Evolutionary conservation across 1,284 basidiomycete species (phyloP), one percentile per base, ranked within the genome.

Genomic region (Tilletia walkeri): DNA sequence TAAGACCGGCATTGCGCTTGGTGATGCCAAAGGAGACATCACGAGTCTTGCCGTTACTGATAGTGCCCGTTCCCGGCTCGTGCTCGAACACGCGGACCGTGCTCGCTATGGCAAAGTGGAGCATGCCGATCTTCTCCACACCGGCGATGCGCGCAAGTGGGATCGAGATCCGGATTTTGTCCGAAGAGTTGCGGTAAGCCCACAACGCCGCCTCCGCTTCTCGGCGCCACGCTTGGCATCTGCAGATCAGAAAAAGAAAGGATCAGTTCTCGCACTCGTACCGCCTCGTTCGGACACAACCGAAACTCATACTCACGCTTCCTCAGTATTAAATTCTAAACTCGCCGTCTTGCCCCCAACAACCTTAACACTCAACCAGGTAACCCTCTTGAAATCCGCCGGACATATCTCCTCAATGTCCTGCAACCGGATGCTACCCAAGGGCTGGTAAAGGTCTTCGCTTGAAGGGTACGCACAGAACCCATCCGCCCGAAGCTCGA

Each of bases 301-400:
- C 41, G 14, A 45, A 45, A 45, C 6, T 45, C 4, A 3, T 69
- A 65, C 47, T 38, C 50, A 38, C 12, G 77, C 75, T 59, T 79
- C 79, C 54, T 77, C 68, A 3, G 79, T 82, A 66, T 78, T 76
- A 70, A 82, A 81, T 65, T 82, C 80, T 59, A 80, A 45, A 2
- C 70, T 63, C 61, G 72, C 70, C 54, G 73, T 72, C 34, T 72
- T 67, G 67, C 63, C 56, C 30, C 74, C 73, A 30, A 74, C 69
- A 5, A 76, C 68, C 56, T 61, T 61, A 24, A 82, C 69, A 49
- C 69, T 71, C 47, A 82, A 70, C 65, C 73, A 68, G 59, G 72
- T 74, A 4, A 78, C 72, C 10, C 78, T 65, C 1, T 66, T 53
- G 72, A 72, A 75, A 67, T 74, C 72, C 50, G 74, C 70, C 10